Percentiles rank a stretch among this genome's conserved stretches.
Conservation (phyloP, 2,329 filamentous ascomycete genomes). For the Clonostachys solani region DNA sequence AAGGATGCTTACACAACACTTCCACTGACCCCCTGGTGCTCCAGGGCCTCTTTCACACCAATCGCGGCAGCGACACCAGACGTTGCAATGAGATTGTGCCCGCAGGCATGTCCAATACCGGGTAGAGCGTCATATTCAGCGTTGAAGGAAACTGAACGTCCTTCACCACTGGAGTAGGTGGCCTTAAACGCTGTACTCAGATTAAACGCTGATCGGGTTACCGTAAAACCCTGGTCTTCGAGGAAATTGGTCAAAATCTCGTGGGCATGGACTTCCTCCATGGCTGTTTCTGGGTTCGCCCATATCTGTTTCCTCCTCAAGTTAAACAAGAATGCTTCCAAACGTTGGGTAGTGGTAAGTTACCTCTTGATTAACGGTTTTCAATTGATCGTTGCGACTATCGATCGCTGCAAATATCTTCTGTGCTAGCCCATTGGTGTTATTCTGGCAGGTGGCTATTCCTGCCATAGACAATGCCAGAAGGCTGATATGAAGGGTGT, state of each 20-base stretch:
- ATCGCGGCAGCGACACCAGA: conserved; percentile 37
- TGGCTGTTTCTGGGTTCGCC: conserved; percentile 18
- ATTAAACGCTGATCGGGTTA: conserved; percentile 22
- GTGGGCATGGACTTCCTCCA: conserved; percentile 20
- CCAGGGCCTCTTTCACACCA: conserved; percentile 8
- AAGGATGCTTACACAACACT: conserved; percentile 3
- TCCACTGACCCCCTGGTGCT: background rate
- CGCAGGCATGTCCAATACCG: conserved; percentile 47
- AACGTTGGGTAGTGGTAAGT: background rate
- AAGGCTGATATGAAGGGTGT: no score
- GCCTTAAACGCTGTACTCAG: conserved; percentile 24
- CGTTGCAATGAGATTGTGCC: conserved; percentile 49
- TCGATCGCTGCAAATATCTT: conserved; percentile 2
- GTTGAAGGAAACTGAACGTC: conserved; percentile 24
- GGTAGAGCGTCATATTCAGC: conserved; percentile 39
- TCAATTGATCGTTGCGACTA: conserved; percentile 1
- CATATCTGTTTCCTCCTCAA: conserved; percentile 8
- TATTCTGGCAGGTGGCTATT: no score
- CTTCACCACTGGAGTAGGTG: conserved; percentile 15
- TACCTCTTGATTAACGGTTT: conserved; percentile 3
- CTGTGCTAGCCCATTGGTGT: conserved; percentile 1
- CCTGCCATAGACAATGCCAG: no score
- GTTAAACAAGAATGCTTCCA: background rate
- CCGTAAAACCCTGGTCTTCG: conserved; percentile 11
- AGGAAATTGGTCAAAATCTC: conserved; percentile 12